These are phyloP conservation scores for Physcomitrellopsis africana DNA, from an alignment of 225 moss, liverwort and hornwort genomes.

Conservation along the genomic window DNA sequence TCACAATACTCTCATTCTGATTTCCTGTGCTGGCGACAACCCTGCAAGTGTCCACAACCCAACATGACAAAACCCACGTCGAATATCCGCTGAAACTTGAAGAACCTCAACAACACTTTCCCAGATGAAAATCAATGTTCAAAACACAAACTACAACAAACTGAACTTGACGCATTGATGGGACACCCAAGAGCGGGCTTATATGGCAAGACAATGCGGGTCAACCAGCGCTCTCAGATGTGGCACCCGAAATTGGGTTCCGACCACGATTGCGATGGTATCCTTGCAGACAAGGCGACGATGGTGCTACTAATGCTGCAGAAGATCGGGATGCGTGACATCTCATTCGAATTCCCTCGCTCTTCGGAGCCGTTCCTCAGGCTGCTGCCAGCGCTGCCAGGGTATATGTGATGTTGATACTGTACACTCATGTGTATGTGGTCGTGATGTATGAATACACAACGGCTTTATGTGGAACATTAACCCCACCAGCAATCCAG, in stretches of 20 bases:
- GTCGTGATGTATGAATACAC: constrained; percentile 3
- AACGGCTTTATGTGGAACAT: constrained; percentile 29
- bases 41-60: not conserved
- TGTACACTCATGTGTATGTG: not conserved
- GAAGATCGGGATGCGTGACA: not conserved
- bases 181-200: no score
- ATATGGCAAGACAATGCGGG: constrained; percentile 1
- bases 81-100: not conserved
- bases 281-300: not conserved
- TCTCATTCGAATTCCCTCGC: not conserved
- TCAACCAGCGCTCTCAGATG: not conserved
- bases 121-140: not conserved
- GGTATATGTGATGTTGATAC: not conserved
- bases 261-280: not conserved
- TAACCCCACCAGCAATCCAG: no score
- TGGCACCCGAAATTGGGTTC: not conserved
- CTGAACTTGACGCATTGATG: no score
- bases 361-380: not conserved
- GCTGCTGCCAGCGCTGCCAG: not conserved
- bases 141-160: no score
- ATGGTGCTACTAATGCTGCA: not conserved
- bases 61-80: not conserved
- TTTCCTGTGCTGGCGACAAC: no score
- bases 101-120: not conserved
- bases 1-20: no score